phyloP scores from a whole-genome alignment of 345 rosid species.

The Stellera chamaejasme region DNA sequence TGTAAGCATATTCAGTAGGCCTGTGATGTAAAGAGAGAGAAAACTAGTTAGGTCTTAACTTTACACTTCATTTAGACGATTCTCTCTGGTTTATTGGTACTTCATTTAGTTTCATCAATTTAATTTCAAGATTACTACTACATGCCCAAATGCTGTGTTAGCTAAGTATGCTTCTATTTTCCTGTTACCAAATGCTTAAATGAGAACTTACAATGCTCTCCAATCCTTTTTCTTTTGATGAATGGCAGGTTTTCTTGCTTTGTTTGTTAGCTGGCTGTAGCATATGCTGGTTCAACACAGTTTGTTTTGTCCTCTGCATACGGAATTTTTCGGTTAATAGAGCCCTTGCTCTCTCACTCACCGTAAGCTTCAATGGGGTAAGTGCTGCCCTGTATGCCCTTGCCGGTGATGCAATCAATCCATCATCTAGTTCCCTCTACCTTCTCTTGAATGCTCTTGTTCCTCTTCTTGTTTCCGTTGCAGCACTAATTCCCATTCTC shows the following conservation, averaged over 20 bases:
- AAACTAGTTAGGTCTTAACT: too few species aligned
- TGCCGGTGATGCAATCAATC: constrained; percentile 56
- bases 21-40: too few species aligned
- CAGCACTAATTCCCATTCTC: constrained; percentile 67
- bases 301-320: constrained; percentile 87
- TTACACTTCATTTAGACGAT: too few species aligned
- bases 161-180: too few species aligned
- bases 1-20: too few species aligned
- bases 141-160: too few species aligned
- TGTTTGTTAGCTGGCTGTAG: constrained; percentile 86
- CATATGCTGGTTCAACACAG: constrained; percentile 98
- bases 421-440: constrained; percentile 46
- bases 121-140: too few species aligned
- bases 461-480: constrained; percentile 55
- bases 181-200: too few species aligned
- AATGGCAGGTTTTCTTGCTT: constrained; percentile 63
- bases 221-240: neutral
- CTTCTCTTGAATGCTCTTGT: constrained; percentile 71
- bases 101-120: too few species aligned
- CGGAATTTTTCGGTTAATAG: constrained; percentile 68
- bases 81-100: too few species aligned
- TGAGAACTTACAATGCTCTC: too few species aligned
- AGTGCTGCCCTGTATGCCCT: constrained; percentile 86
- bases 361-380: constrained; percentile 90
- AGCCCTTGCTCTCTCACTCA: constrained; percentile 80